These are phyloP conservation scores for Crithidia sp. DNA, from an alignment of 208 protist species.

Conservation along the genomic window DNA sequence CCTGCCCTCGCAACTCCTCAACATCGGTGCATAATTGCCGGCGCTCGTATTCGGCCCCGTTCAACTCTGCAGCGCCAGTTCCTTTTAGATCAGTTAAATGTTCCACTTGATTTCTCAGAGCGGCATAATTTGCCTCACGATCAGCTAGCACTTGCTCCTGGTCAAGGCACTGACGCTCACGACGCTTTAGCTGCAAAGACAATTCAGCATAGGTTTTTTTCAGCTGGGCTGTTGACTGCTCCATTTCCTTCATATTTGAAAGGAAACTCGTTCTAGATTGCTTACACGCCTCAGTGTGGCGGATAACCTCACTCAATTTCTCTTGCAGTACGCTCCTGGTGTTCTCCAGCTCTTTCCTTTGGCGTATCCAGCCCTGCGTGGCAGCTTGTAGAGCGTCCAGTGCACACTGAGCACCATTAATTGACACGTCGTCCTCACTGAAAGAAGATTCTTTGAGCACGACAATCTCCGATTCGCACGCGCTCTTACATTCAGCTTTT, in stretches of 20 bases:
- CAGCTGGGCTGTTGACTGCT: neutral
- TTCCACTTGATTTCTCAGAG: neutral
- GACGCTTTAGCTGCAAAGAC: neutral
- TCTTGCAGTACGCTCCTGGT: neutral
- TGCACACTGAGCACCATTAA: neutral
- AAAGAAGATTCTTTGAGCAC: neutral
- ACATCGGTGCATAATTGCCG: no score
- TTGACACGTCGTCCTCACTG: neutral
- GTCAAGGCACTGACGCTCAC: neutral
- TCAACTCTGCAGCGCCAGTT: neutral
- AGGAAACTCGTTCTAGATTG: neutral
- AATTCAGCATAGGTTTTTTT: neutral
- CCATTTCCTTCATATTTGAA: neutral
- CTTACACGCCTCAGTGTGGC: neutral
- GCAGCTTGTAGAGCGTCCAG: neutral
- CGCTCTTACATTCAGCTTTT: neutral
- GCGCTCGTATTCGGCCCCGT: neutral
- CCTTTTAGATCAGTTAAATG: neutral
- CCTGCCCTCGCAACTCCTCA: no score
- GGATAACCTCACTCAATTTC: neutral
- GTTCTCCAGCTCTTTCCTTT: neutral
- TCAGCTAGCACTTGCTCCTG: neutral
- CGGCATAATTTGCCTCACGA: neutral
- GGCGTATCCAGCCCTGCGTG: neutral
- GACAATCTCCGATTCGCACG: no score